Evolutionary conservation across 305 asterid species (phyloP), one percentile per base, ranked within the genome.

Genomic region (Fraxinus velutina): DNA sequence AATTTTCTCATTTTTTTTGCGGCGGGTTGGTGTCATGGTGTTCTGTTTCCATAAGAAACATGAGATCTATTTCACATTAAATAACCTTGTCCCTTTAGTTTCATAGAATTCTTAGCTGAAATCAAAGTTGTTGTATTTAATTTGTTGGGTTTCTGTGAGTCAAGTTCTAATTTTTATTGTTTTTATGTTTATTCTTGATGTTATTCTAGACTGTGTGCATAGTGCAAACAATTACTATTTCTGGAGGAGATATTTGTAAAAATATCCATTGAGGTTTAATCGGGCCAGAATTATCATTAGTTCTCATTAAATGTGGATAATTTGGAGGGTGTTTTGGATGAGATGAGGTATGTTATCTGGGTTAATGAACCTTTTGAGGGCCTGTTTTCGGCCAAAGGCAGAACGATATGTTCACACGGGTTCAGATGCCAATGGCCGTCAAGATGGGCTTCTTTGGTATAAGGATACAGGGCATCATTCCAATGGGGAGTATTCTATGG

Each of bases 291-390:
- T 75, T 47, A 78, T 30, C 33, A n/a, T 81, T 68, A 5, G 83
- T 64, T 78, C 83, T 77, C 57, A 77, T 83, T 80, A 88, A 90
- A 92, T 92, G 97, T 87, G 86, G 83, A 89, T 78, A 84, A 88
- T 80, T 88, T 82, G 83, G 91, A 79, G 88, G 91, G 91, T 89
- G 83, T 78, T 92, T 87, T 88, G 90, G 95, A 89, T 88, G 98
- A 93, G 90, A 94, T 94, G 98, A 93, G 98, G 97, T 97, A 94
- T 94, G 98, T 89, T 94, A 89, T 93, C 97, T 71, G 92, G 91
- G 93, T 93, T 94, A 85, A 93, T 94, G 92, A 91, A 92, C 90
- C 87, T 93, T 85, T 85, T 93, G 86, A 86, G 85, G 97, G 97
- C 96, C 92, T 94, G 97, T 86, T 93, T 95, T 91, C 93, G 93